Conservation (phyloP, 306 rosid genomes). For the Vigna nakashimae region DNA sequence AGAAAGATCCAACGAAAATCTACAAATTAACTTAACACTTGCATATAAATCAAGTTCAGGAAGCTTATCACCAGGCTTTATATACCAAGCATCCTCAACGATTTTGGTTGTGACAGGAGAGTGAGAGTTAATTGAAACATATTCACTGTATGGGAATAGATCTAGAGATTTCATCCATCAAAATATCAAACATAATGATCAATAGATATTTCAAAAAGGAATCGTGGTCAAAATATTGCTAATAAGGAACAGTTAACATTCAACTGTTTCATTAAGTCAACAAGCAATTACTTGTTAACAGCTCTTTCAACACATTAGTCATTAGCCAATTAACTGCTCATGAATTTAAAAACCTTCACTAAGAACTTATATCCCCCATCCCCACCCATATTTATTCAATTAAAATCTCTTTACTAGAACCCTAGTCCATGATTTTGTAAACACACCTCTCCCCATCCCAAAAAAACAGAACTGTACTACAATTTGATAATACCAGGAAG, state of each 20-base stretch:
- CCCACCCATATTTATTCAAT: neutral
- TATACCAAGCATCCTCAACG: neutral
- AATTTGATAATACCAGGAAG: conserved; percentile 12
- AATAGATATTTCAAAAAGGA: conserved; percentile 10
- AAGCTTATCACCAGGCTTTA: neutral
- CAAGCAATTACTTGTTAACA: conserved; percentile 6
- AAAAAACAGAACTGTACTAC: neutral
- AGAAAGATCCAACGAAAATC: neutral
- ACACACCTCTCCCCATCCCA: neutral
- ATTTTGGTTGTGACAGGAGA: neutral
- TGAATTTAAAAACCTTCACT: neutral
- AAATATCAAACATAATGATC: conserved; percentile 3
- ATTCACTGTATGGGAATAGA: neutral
- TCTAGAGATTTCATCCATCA: neutral
- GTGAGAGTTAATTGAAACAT: neutral
- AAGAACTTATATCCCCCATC: neutral
- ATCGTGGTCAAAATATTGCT: conserved; percentile 1
- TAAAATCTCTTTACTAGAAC: neutral
- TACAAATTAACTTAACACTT: no score
- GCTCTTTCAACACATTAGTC: neutral
- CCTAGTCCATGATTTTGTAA: neutral
- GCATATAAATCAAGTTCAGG: no score
- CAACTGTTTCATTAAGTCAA: neutral
- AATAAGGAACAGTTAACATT: conserved; percentile 1
- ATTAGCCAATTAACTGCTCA: neutral